phyloP scores from a whole-genome alignment of 108 stramenopile species.

The Skeletonema marinoi region DNA sequence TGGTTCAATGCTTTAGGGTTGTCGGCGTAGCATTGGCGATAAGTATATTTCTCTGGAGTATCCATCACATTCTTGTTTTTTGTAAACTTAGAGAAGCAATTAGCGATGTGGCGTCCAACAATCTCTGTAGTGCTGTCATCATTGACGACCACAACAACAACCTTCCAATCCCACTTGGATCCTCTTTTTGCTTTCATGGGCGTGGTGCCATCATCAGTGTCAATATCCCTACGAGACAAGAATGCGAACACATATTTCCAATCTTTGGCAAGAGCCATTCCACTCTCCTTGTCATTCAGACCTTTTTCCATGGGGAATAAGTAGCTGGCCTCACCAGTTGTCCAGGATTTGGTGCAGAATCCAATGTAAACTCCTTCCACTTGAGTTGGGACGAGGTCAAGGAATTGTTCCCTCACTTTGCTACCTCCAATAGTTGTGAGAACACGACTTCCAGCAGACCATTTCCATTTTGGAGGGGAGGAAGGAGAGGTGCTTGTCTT shows the following conservation, averaged over 20 bases:
- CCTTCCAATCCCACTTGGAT: background rate
- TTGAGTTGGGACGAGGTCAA: background rate
- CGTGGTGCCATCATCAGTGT: background rate
- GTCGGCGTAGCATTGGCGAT: background rate
- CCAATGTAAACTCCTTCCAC: background rate
- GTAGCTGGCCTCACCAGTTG: background rate
- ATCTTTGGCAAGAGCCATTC: background rate
- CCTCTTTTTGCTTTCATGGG: background rate
- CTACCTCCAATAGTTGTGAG: background rate
- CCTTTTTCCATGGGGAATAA: background rate
- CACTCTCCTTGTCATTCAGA: background rate
- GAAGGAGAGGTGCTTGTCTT: background rate
- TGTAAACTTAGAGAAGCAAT: background rate
- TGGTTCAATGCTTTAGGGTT: background rate
- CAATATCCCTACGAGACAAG: background rate
- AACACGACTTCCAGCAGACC: background rate
- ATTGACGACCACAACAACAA: background rate
- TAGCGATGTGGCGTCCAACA: background rate
- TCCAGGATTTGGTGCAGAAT: background rate
- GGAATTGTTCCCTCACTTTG: background rate
- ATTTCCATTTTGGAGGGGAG: background rate
- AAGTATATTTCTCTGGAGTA: background rate
- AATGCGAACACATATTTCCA: background rate
- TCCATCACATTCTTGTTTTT: background rate
- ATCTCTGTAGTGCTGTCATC: background rate